Percentiles rank a stretch among this genome's conserved stretches.
Conservation (phyloP, 2,329 filamentous ascomycete species). For the Arthroderma uncinatum region DNA sequence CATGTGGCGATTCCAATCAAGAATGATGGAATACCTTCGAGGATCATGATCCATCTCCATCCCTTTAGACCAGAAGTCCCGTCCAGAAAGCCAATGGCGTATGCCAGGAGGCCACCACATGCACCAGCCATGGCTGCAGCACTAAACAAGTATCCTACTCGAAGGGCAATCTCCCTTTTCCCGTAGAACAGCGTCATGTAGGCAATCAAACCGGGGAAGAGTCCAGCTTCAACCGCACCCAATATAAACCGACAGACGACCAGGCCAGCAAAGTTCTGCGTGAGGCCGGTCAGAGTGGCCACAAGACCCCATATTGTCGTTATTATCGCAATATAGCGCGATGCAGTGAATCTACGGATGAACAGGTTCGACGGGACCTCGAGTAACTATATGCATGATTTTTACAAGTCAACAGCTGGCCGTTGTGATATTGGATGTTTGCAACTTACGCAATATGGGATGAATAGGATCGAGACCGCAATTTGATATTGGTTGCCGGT, state of each 20-base stretch:
- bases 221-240: conserved; percentile 56
- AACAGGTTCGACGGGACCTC: conserved; percentile 57
- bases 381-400: conserved; percentile 36
- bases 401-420: not conserved
- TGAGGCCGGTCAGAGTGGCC: conserved; percentile 49
- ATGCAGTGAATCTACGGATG: conserved; percentile 51
- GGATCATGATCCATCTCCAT: conserved; percentile 60
- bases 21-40: conserved; percentile 48
- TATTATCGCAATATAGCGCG: conserved; percentile 45
- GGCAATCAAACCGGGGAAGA: conserved; percentile 57
- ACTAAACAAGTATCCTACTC: conserved; percentile 60
- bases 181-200: conserved; percentile 70
- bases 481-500: conserved; percentile 58
- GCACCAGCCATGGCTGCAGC: conserved; percentile 58
- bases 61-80: conserved; percentile 52
- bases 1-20: conserved; percentile 46
- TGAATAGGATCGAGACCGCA: conserved; percentile 55
- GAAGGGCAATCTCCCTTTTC: conserved; percentile 58
- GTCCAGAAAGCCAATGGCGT: conserved; percentile 62
- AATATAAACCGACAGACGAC: conserved; percentile 59
- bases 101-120: conserved; percentile 61
- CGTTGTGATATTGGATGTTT: not conserved
- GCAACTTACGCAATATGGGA: conserved; percentile 45
- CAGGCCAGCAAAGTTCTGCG: conserved; percentile 52
- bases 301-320: conserved; percentile 50